Percentiles rank a stretch among this genome's conserved stretches.
Conservation (phyloP, 1,139 yeast species). For the Scheffersomyces segobiensis region DNA sequence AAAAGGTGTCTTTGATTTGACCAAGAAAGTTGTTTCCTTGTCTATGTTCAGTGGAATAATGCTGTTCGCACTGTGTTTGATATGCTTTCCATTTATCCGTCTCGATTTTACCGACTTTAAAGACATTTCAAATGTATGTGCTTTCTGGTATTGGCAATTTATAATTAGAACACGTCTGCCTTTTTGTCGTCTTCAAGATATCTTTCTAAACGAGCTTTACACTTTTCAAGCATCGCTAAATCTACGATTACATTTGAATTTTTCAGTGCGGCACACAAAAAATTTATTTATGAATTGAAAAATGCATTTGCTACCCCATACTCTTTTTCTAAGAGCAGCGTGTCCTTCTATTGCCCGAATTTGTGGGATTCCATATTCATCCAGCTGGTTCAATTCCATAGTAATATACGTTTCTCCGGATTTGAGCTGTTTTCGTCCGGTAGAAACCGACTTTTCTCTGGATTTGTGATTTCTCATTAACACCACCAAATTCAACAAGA, state of each 20-base stretch:
- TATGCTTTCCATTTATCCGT: slow-evolving; percentile 20
- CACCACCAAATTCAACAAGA: not conserved
- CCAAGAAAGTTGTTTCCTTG: slow-evolving; percentile 50
- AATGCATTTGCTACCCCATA: not conserved
- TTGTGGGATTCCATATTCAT: not conserved
- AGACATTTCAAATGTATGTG: not conserved
- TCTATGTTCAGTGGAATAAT: slow-evolving; percentile 32
- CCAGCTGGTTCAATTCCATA: not conserved
- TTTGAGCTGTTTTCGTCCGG: not conserved
- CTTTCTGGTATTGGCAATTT: not conserved
- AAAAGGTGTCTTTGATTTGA: slow-evolving; percentile 62
- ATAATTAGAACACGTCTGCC: not conserved
- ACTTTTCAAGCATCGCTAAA: not conserved
- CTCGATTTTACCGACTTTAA: not conserved
- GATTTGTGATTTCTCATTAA: not conserved
- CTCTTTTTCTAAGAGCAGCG: not conserved
- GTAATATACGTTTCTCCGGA: not conserved
- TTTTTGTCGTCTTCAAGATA: not conserved
- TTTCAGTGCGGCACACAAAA: not conserved
- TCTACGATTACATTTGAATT: not conserved
- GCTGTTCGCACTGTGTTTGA: slow-evolving; percentile 48
- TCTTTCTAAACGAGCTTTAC: not conserved
- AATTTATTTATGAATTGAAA: not conserved
- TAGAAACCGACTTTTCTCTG: not conserved
- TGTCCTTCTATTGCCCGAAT: not conserved